phyloP scores from a whole-genome alignment of 768 basidiomycete species.

The Suillus brevipes region DNA sequence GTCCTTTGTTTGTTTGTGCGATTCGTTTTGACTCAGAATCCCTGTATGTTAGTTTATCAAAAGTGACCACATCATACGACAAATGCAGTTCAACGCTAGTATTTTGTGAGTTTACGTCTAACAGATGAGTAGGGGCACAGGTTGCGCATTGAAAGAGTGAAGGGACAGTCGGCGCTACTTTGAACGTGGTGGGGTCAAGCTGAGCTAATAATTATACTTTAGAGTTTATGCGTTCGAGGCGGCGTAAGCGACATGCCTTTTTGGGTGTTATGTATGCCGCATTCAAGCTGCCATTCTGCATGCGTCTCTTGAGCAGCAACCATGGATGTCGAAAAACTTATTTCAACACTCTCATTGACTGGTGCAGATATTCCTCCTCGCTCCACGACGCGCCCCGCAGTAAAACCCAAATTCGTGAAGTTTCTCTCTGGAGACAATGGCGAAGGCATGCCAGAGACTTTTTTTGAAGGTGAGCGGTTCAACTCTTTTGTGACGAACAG shows the following conservation, averaged over 20 bases:
- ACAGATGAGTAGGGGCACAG: neutral
- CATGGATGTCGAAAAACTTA: neutral
- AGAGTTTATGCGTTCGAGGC: neutral
- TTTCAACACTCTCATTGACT: neutral
- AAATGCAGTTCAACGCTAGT: neutral
- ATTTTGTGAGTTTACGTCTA: neutral
- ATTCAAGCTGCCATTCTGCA: neutral
- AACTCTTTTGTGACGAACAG: constrained; percentile 1
- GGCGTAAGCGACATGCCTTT: neutral
- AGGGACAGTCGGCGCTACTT: neutral
- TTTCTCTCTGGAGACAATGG: constrained; percentile 26
- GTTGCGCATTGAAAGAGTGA: neutral
- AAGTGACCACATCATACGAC: neutral
- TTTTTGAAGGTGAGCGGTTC: constrained; percentile 27
- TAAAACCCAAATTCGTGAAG: constrained; percentile 19
- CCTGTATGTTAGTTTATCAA: neutral
- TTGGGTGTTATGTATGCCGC: neutral
- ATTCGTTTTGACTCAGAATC: neutral
- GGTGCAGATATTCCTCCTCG: neutral
- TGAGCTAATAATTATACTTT: neutral
- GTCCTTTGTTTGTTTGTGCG: neutral
- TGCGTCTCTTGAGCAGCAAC: neutral
- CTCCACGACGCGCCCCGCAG: neutral
- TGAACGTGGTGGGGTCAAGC: neutral
- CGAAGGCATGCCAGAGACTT: constrained; percentile 23